phyloP scores from a whole-genome alignment of 208 protist species.

The Lotmaria passim region DNA sequence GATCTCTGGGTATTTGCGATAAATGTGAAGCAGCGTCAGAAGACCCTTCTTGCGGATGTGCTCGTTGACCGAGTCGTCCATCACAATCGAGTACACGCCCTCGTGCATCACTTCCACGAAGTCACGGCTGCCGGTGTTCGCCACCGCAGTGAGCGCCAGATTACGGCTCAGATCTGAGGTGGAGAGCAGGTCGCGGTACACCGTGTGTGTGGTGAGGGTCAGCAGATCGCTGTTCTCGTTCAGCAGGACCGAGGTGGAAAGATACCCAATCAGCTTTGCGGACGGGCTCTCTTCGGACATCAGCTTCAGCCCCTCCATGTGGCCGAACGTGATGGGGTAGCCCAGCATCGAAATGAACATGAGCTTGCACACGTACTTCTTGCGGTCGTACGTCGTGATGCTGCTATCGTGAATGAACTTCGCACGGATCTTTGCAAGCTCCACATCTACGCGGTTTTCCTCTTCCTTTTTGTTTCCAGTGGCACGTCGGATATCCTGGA shows the following conservation, averaged over 20 bases:
- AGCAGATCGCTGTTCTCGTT: conserved; percentile 97
- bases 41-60: conserved; percentile 98
- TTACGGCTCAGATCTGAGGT: conserved; percentile 92
- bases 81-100: conserved; percentile 95
- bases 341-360: conserved; percentile 99
- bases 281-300: conserved; percentile 95
- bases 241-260: conserved; percentile 95
- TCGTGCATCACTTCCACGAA: conserved; percentile 97
- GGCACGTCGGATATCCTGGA: conserved; percentile 94
- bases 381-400: conserved; percentile 96
- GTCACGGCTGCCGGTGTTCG: conserved; percentile 97
- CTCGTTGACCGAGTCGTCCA: conserved; percentile 64
- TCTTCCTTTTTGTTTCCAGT: conserved; percentile 95
- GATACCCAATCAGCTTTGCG: conserved; percentile 98
- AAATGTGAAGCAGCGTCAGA: conserved; percentile 97
- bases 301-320: conserved; percentile 99
- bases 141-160: conserved; percentile 97
- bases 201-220: conserved; percentile 97
- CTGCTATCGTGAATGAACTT: conserved; percentile 93
- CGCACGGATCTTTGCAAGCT: conserved; percentile 98
- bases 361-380: conserved; percentile 99
- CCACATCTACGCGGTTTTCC: conserved; percentile 96
- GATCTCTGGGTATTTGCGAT: conserved; percentile 94
- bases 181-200: conserved; percentile 96
- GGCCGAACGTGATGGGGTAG: conserved; percentile 99